Evolutionary conservation across 1,284 basidiomycete genomes (phyloP).

Genomic region (Cutaneotrichosporon curvatum): DNA sequence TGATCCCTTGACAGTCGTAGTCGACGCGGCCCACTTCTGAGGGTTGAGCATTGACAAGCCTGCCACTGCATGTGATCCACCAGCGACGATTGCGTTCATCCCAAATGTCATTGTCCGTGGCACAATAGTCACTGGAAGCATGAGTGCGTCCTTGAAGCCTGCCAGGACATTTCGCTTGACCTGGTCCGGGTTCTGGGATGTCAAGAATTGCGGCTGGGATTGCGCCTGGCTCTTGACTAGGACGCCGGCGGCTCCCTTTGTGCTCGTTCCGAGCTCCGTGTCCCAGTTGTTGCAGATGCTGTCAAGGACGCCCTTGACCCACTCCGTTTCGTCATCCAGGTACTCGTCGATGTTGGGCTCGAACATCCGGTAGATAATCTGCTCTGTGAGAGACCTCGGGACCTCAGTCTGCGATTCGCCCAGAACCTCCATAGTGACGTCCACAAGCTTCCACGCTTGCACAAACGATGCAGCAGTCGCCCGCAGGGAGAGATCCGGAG

Average conservation of each 20-base stretch:
- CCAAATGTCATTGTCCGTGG: conserved; percentile 70
- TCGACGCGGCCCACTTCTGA: conserved; percentile 59
- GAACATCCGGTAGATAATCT: conserved; percentile 85
- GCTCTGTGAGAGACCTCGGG: conserved; percentile 57
- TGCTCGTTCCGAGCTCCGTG: conserved; percentile 23
- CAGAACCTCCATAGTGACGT: conserved; percentile 55
- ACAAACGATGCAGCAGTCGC: conserved; percentile 83
- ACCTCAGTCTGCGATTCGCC: conserved; percentile 35
- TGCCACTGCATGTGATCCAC: conserved; percentile 68
- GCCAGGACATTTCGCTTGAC: conserved; percentile 88
- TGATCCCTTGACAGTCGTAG: conserved; percentile 8
- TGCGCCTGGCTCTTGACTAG: not conserved
- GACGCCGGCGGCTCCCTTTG: not conserved
- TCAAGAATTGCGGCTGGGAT: conserved; percentile 57
- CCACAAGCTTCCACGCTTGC: conserved; percentile 79
- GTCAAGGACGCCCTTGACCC: conserved; percentile 66
- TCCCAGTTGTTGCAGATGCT: conserved; percentile 74
- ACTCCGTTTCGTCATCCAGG: conserved; percentile 84
- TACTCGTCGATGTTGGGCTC: conserved; percentile 95
- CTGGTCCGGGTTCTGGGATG: conserved; percentile 78
- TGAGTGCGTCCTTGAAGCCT: conserved; percentile 79
- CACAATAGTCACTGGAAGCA: conserved; percentile 92
- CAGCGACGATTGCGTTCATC: conserved; percentile 58
- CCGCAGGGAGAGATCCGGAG: conserved; percentile 66
- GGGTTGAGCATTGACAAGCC: conserved; percentile 82